Conservation (phyloP, 2,329 filamentous ascomycete species). For the Alternaria sp. region DNA sequence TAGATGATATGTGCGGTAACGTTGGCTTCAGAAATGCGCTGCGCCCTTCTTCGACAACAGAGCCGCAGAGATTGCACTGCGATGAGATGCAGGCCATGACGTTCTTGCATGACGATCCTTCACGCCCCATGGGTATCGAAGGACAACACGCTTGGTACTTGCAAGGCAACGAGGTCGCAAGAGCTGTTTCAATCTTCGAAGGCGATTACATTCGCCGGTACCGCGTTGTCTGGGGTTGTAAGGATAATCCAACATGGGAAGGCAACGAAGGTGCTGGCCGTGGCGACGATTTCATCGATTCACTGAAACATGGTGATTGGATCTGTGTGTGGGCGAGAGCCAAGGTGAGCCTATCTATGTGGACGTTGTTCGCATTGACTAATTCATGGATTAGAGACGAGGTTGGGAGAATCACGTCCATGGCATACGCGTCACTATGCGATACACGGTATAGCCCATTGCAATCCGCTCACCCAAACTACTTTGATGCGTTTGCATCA, state of each 20-base stretch:
- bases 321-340: slow-evolving; percentile 30
- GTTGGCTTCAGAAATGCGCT: slow-evolving; percentile 7
- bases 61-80: slow-evolving; percentile 21
- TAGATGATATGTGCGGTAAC: neutral
- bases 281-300: slow-evolving; percentile 25
- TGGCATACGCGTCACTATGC: slow-evolving; percentile 20
- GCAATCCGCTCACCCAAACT: neutral
- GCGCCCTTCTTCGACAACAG: slow-evolving; percentile 10
- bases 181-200: slow-evolving; percentile 19
- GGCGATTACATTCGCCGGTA: slow-evolving; percentile 23
- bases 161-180: slow-evolving; percentile 29
- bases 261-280: slow-evolving; percentile 22
- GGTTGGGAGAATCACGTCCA: slow-evolving; percentile 30
- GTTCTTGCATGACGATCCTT: neutral
- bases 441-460: slow-evolving; percentile 19
- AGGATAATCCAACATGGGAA: slow-evolving; percentile 8
- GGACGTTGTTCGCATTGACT: neutral
- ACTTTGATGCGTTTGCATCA: neutral
- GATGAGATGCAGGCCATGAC: slow-evolving; percentile 19
- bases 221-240: slow-evolving; percentile 23
- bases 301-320: slow-evolving; percentile 21
- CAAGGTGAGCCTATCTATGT: slow-evolving; percentile 23
- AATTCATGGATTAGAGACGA: slow-evolving; percentile 14
- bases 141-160: slow-evolving; percentile 30
- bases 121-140: slow-evolving; percentile 10